Percentiles rank a stretch among this genome's conserved stretches.
Evolutionary conservation across 371 early-diverging fungal species (phyloP).

Genomic region (Apophysomyces sp.): DNA sequence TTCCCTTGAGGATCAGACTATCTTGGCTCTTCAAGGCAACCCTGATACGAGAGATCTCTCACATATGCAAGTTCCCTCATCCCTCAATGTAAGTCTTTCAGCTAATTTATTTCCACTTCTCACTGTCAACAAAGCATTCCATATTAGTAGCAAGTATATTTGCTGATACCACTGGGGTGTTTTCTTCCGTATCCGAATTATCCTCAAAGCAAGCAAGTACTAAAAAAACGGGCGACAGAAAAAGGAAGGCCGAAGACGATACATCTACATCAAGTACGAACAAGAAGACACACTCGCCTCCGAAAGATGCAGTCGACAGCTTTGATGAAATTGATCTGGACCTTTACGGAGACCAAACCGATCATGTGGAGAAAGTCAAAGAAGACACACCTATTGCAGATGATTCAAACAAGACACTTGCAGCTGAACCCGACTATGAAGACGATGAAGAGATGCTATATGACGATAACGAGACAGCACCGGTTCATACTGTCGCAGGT

Average conservation of each 20-base stretch:
- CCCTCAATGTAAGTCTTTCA: constrained; percentile 37
- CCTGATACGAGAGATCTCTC: constrained; percentile 46
- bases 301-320: constrained; percentile 18
- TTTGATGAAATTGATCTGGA: constrained; percentile 67
- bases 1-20: constrained; percentile 60
- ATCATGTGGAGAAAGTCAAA: constrained; percentile 2
- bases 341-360: constrained; percentile 55
- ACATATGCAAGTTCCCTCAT: constrained; percentile 30
- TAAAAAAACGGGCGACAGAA: constrained; percentile 14
- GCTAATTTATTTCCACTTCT: not conserved
- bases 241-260: constrained; percentile 28
- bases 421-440: constrained; percentile 9
- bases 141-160: constrained; percentile 50
- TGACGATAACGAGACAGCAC: constrained; percentile 9
- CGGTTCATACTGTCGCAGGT: not conserved
- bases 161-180: constrained; percentile 54
- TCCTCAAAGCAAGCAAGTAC: constrained; percentile 17
- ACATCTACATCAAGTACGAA: constrained; percentile 4
- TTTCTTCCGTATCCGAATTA: constrained; percentile 32
- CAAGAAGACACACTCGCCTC: constrained; percentile 9
- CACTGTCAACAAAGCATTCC: not conserved
- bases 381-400: not conserved
- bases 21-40: constrained; percentile 63
- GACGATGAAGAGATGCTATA: constrained; percentile 37
- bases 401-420: not conserved